These are phyloP conservation scores for Phytopythium mirpurense DNA, from an alignment of 352 stramenopile species.

Conservation along the genomic window DNA sequence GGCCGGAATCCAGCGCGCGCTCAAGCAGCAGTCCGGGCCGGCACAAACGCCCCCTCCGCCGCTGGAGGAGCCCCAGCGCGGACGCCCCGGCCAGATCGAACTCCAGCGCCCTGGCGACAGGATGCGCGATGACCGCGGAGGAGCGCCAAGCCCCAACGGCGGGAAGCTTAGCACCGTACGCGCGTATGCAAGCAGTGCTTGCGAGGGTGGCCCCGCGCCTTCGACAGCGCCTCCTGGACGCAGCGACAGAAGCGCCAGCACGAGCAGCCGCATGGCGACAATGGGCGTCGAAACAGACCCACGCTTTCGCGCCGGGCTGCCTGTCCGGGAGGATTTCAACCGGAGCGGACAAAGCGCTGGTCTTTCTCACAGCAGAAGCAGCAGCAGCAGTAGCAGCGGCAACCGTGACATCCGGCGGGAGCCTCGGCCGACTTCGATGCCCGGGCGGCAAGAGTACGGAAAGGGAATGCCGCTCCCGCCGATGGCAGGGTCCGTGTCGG, in stretches of 20 bases:
- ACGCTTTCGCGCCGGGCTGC: neutral
- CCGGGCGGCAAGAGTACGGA: slow-evolving; percentile 1
- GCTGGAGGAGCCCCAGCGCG: slow-evolving; percentile 12
- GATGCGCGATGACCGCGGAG: neutral
- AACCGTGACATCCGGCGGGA: slow-evolving; percentile 3
- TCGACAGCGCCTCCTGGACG: neutral
- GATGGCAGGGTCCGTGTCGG: neutral
- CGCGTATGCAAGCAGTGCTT: neutral
- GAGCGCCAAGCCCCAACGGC: neutral
- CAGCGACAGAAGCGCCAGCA: neutral
- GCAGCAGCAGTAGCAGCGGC: slow-evolving; percentile 3
- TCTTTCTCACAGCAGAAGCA: neutral
- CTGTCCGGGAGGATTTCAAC: neutral
- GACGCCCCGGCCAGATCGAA: neutral
- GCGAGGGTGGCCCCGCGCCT: neutral
- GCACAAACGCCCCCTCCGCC: slow-evolving; percentile 9
- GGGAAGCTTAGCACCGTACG: neutral
- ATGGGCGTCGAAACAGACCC: neutral
- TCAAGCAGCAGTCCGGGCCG: slow-evolving; percentile 18
- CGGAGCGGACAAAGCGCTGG: neutral
- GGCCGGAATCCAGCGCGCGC: slow-evolving; percentile 37
- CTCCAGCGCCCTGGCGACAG: neutral
- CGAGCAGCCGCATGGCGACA: neutral
- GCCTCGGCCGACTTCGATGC: neutral
- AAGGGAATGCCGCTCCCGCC: neutral